Conservation (phyloP, 768 basidiomycete species). For the Tricholoma saponaceum region DNA sequence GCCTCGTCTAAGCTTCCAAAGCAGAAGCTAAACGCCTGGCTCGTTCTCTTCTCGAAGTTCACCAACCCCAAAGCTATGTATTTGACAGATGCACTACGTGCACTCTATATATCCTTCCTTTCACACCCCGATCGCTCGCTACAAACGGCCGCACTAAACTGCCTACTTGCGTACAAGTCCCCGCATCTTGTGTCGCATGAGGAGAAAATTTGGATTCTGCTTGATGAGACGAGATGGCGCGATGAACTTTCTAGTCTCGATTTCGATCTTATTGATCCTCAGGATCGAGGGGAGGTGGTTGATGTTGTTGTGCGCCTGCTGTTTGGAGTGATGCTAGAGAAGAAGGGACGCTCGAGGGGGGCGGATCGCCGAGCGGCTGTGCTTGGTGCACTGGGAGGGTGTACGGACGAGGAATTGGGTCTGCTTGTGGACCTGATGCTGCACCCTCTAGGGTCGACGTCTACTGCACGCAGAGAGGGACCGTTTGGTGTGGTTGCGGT, state of each 20-base stretch:
- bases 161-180: slow-evolving; percentile 79
- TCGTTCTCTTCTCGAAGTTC: slow-evolving; percentile 86
- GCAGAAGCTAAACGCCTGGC: slow-evolving; percentile 67
- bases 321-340: slow-evolving; percentile 86
- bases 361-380: slow-evolving; percentile 74
- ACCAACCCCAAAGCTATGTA: slow-evolving; percentile 88
- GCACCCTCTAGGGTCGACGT: slow-evolving; percentile 50
- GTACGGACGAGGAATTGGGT: slow-evolving; percentile 67
- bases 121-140: slow-evolving; percentile 81
- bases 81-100: slow-evolving; percentile 57
- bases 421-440: slow-evolving; percentile 88
- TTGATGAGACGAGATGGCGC: slow-evolving; percentile 88
- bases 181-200: slow-evolving; percentile 51
- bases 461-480: slow-evolving; percentile 19
- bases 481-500: slow-evolving; percentile 24
- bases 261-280: slow-evolving; percentile 46
- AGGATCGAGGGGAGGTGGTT: slow-evolving; percentile 62
- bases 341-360: slow-evolving; percentile 62
- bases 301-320: slow-evolving; percentile 70
- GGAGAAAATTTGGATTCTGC: slow-evolving; percentile 60
- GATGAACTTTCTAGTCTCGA: slow-evolving; percentile 78
- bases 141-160: slow-evolving; percentile 72
- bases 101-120: slow-evolving; percentile 69
- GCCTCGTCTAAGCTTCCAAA: slow-evolving; percentile 44
- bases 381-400: slow-evolving; percentile 64